These are phyloP conservation scores for Ogataea parapolymorpha DNA, from an alignment of 805 yeast species.

Conservation along the genomic window DNA sequence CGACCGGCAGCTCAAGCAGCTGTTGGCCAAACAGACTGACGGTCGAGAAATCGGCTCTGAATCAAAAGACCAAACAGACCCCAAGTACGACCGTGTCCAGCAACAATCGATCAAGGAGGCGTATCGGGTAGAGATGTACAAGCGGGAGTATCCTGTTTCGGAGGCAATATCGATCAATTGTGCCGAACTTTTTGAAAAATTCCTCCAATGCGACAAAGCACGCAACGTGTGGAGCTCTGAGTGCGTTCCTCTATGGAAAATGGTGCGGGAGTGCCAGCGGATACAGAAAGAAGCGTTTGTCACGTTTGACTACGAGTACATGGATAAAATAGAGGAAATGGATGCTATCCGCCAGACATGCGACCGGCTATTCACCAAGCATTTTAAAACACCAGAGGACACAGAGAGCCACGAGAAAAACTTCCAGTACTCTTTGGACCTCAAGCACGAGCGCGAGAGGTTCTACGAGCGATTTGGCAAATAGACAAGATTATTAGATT, in stretches of 20 bases:
- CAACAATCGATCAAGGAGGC: not conserved
- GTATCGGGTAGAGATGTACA: conserved; percentile 25
- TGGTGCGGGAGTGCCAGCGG: conserved; percentile 30
- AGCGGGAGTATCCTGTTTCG: conserved; percentile 25
- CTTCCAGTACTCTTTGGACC: conserved; percentile 24
- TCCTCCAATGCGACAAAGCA: conserved; percentile 26
- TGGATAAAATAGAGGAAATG: conserved; percentile 29
- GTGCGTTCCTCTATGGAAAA: conserved; percentile 27
- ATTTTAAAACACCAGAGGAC: conserved; percentile 28
- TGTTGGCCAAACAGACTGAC: conserved; percentile 15
- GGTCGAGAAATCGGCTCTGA: not conserved
- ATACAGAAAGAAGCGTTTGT: conserved; percentile 32
- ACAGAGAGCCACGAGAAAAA: conserved; percentile 24
- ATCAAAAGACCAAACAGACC: not conserved
- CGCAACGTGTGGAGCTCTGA: conserved; percentile 23
- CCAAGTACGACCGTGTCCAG: not conserved
- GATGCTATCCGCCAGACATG: conserved; percentile 26
- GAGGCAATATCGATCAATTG: conserved; percentile 34
- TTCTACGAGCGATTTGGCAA: conserved; percentile 28
- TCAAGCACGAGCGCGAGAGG: conserved; percentile 29
- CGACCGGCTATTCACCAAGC: conserved; percentile 29
- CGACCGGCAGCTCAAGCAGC: conserved; percentile 32
- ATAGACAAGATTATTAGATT: conserved; percentile 9
- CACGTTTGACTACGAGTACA: conserved; percentile 31
- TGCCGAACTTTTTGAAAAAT: conserved; percentile 31